Conservation (phyloP, 768 basidiomycete species). For the Fomitopsis serialis region DNA sequence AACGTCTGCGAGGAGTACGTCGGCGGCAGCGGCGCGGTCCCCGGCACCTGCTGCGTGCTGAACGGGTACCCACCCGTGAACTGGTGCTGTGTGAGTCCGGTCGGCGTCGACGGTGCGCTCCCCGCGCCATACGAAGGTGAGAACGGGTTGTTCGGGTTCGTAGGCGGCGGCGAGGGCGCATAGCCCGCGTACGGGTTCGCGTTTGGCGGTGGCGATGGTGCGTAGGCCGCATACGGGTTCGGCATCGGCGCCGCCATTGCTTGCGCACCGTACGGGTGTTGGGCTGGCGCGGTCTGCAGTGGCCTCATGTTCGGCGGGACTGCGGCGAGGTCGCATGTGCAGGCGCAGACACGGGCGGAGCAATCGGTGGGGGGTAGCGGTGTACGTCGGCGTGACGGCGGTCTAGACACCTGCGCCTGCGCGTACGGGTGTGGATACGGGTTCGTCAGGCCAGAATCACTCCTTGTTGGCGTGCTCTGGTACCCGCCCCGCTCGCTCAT, state of each 20-base stretch:
- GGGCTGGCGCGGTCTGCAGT: background rate
- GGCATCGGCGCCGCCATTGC: background rate
- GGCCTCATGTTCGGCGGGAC: no score
- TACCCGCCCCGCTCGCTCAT: slow-evolving; percentile 7
- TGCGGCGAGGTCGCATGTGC: no score
- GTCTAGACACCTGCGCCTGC: background rate
- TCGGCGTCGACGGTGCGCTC: background rate
- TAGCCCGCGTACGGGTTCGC: background rate
- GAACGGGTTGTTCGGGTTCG: background rate
- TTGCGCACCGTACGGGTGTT: background rate
- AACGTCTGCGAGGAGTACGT: background rate
- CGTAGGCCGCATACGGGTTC: background rate
- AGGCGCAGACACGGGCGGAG: no score
- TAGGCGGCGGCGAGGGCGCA: background rate
- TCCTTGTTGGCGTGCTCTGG: slow-evolving; percentile 4
- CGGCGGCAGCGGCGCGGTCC: background rate
- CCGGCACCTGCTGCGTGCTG: background rate
- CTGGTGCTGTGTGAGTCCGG: background rate
- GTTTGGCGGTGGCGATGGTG: background rate
- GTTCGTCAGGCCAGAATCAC: slow-evolving; percentile 7
- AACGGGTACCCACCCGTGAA: no score
- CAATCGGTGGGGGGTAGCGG: no score
- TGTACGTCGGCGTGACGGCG: no score
- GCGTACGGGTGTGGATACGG: background rate
- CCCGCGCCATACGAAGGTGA: background rate